These are phyloP conservation scores for Talaromyces borbonicus DNA, from an alignment of 495 filamentous ascomycete genomes.

Conservation along the genomic window DNA sequence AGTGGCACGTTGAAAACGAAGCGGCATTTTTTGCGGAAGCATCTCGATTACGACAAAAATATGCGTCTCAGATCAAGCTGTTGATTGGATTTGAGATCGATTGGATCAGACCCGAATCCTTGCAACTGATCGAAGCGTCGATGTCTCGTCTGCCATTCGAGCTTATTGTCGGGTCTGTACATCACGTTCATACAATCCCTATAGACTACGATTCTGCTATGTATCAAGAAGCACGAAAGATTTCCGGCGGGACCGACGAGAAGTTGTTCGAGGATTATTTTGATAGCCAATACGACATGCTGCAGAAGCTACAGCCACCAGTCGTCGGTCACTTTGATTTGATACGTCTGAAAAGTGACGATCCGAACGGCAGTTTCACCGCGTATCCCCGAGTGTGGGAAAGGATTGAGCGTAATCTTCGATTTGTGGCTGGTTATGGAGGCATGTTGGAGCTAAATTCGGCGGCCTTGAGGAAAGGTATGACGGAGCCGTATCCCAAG, in stretches of 20 bases:
- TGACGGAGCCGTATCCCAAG: constrained; percentile 82
- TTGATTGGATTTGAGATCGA: constrained; percentile 89
- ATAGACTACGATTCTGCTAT: constrained; percentile 72
- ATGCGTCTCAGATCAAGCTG: constrained; percentile 62
- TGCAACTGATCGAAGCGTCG: constrained; percentile 45
- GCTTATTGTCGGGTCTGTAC: constrained; percentile 83
- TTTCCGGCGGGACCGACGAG: constrained; percentile 57
- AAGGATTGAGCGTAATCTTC: constrained; percentile 62
- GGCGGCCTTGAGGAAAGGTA: constrained; percentile 75
- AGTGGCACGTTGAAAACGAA: constrained; percentile 45
- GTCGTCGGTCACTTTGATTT: constrained; percentile 94
- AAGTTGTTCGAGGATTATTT: constrained; percentile 71
- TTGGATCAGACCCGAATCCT: constrained; percentile 69
- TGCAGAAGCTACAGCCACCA: constrained; percentile 58
- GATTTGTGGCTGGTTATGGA: constrained; percentile 57
- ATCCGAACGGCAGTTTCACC: constrained; percentile 49
- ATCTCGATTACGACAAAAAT: constrained; percentile 55
- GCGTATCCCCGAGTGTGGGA: constrained; percentile 57
- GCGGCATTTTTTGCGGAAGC: constrained; percentile 64
- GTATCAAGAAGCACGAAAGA: constrained; percentile 53
- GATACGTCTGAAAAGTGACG: constrained; percentile 66
- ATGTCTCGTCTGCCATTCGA: constrained; percentile 57
- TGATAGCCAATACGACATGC: constrained; percentile 76
- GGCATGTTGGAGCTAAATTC: constrained; percentile 86
- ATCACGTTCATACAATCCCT: constrained; percentile 76